Evolutionary conservation across 2,329 filamentous ascomycete species (phyloP).

Genomic region (Epichloe baconii): DNA sequence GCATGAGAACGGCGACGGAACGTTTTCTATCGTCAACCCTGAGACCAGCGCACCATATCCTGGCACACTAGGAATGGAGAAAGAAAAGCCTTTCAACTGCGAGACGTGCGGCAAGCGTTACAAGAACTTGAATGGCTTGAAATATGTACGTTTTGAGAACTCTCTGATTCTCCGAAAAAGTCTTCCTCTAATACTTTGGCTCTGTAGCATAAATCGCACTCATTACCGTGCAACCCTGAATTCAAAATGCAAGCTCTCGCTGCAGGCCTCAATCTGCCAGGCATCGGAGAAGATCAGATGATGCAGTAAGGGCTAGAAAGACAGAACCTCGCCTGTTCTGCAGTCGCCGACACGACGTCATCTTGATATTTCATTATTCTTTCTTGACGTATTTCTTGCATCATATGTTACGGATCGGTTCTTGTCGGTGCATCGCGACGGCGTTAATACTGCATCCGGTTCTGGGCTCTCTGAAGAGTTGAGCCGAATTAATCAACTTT

Average conservation of each 20-base stretch:
- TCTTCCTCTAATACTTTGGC: constrained; percentile 17
- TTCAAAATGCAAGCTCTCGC: constrained; percentile 35
- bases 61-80: constrained; percentile 97
- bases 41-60: constrained; percentile 90
- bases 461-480: background rate
- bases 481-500: background rate
- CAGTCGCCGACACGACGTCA: background rate
- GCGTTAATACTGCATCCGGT: constrained; percentile 3
- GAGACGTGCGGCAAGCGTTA: constrained; percentile 96
- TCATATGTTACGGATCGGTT: background rate
- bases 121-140: constrained; percentile 96
- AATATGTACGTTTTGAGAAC: constrained; percentile 56
- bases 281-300: constrained; percentile 33
- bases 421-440: constrained; percentile 4
- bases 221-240: constrained; percentile 80
- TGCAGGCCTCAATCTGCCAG: constrained; percentile 29
- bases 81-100: constrained; percentile 97
- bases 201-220: constrained; percentile 60
- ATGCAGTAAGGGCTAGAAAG: constrained; percentile 16
- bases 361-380: background rate
- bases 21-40: constrained; percentile 95
- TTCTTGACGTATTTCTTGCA: background rate
- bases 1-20: constrained; percentile 92
- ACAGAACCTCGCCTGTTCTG: background rate
- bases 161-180: too few relatives aligned